A percentile compares a stretch with the other conserved stretches of the same genome.
Conservation (phyloP, 2,329 filamentous ascomycete genomes). For the Clonostachys rhizophaga region DNA sequence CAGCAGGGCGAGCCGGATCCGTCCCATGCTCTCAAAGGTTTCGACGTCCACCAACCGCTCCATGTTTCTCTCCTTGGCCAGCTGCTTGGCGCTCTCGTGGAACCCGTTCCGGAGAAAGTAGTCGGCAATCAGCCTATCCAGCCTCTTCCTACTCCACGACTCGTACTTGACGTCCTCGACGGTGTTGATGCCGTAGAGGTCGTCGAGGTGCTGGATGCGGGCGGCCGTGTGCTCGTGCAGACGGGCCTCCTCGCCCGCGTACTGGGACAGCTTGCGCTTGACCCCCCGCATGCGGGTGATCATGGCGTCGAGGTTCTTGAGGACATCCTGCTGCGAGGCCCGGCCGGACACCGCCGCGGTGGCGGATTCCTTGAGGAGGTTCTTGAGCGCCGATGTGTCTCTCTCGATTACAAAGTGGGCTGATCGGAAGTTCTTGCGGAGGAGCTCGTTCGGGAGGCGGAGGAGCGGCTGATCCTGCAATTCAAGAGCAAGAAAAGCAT, state of each 20-base stretch:
- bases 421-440: conserved; percentile 89
- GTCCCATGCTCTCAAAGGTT: conserved; percentile 78
- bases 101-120: conserved; percentile 86
- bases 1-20: conserved; percentile 69
- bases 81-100: conserved; percentile 65
- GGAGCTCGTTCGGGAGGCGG: conserved; percentile 85
- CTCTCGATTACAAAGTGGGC: conserved; percentile 74
- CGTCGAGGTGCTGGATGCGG: conserved; percentile 74
- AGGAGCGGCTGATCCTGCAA: conserved; percentile 86
- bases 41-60: conserved; percentile 81
- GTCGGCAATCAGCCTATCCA: conserved; percentile 87
- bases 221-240: conserved; percentile 73
- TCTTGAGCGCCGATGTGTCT: conserved; percentile 59
- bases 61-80: conserved; percentile 73
- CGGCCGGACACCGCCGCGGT: conserved; percentile 61
- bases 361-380: conserved; percentile 57
- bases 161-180: conserved; percentile 94
- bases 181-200: conserved; percentile 74
- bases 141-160: conserved; percentile 74
- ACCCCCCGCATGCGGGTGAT: conserved; percentile 78
- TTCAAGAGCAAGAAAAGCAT: background rate
- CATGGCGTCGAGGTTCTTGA: conserved; percentile 79
- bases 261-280: conserved; percentile 77
- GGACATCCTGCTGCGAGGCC: conserved; percentile 64
- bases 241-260: conserved; percentile 74